Percentiles rank a stretch among this genome's conserved stretches.
Evolutionary conservation across 2,329 filamentous ascomycete species (phyloP).

Genomic region (Fusarium sp.): DNA sequence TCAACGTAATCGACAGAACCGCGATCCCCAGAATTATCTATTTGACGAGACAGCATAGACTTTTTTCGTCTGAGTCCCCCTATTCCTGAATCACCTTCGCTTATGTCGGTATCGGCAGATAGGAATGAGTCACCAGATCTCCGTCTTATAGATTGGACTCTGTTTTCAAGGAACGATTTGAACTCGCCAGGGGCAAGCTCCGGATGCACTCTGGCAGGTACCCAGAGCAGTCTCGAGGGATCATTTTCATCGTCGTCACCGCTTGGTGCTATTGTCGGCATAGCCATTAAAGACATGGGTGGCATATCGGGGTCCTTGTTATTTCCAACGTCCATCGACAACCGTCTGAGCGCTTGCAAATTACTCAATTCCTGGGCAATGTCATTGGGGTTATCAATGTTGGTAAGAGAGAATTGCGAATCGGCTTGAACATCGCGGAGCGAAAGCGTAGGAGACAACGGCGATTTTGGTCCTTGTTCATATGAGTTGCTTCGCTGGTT

Average conservation of each 20-base stretch:
- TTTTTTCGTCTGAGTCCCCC: constrained; percentile 84
- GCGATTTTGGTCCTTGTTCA: constrained; percentile 57
- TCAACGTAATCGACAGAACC: constrained; percentile 77
- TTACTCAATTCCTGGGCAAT: constrained; percentile 94
- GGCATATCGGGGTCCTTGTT: constrained; percentile 79
- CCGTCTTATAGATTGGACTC: constrained; percentile 88
- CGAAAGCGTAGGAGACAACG: constrained; percentile 65
- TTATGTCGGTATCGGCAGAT: constrained; percentile 64
- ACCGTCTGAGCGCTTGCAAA: constrained; percentile 85
- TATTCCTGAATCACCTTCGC: constrained; percentile 66
- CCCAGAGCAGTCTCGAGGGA: constrained; percentile 91
- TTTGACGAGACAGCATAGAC: constrained; percentile 93
- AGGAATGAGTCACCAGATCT: constrained; percentile 79
- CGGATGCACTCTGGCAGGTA: constrained; percentile 92
- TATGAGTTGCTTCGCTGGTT: constrained; percentile 57
- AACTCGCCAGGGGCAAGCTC: constrained; percentile 96
- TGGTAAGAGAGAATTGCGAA: constrained; percentile 82
- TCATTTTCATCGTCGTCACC: constrained; percentile 86
- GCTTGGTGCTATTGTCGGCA: constrained; percentile 78
- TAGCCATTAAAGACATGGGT: constrained; percentile 73
- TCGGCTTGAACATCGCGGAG: constrained; percentile 68
- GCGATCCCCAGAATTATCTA: constrained; percentile 75
- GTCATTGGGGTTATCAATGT: constrained; percentile 88
- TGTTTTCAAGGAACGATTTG: constrained; percentile 94
- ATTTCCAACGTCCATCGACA: constrained; percentile 93